These are phyloP conservation scores for Plantago ovata DNA, from an alignment of 257 asterid genomes.

Conservation along the genomic window DNA sequence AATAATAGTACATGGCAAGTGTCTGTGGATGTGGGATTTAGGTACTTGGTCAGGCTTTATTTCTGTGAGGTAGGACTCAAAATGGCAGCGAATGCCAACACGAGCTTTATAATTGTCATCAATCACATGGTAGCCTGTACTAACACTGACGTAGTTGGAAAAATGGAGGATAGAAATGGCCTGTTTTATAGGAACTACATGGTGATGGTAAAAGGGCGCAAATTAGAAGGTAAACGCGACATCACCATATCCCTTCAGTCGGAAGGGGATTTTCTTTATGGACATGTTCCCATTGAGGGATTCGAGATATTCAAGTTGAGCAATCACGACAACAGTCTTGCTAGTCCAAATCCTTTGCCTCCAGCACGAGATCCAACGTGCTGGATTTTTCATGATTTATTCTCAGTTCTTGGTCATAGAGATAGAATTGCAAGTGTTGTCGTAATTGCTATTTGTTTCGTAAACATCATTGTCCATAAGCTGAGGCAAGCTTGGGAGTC, in stretches of 20 bases:
- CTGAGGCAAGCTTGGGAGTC: slow-evolving; percentile 29
- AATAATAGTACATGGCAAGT: slow-evolving; percentile 30
- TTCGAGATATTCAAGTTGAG: slow-evolving; percentile 62
- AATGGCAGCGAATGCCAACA: slow-evolving; percentile 27
- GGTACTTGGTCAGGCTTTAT: slow-evolving; percentile 59
- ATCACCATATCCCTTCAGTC: slow-evolving; percentile 41
- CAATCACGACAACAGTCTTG: slow-evolving; percentile 62
- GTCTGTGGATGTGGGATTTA: slow-evolving; percentile 57
- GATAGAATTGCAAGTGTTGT: slow-evolving; percentile 34
- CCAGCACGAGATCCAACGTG: slow-evolving; percentile 17
- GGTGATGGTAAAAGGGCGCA: slow-evolving; percentile 54
- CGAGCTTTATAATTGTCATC: slow-evolving; percentile 33
- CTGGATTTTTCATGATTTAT: slow-evolving; percentile 4
- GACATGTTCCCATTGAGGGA: slow-evolving; percentile 50
- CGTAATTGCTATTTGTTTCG: slow-evolving; percentile 30
- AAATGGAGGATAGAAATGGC: slow-evolving; percentile 30
- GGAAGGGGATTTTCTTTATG: slow-evolving; percentile 14
- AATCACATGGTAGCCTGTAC: slow-evolving; percentile 34
- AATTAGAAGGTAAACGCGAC: slow-evolving; percentile 38
- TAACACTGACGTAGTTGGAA: slow-evolving; percentile 34
- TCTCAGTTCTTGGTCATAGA: slow-evolving; percentile 26
- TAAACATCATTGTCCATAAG: slow-evolving; percentile 32
- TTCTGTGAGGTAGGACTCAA: slow-evolving; percentile 27
- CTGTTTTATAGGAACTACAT: slow-evolving; percentile 48
- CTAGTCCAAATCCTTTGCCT: slow-evolving; percentile 33